These are phyloP conservation scores for Rhododendron griersonianum DNA, from an alignment of 148 eudicot species.

Conservation along the genomic window DNA sequence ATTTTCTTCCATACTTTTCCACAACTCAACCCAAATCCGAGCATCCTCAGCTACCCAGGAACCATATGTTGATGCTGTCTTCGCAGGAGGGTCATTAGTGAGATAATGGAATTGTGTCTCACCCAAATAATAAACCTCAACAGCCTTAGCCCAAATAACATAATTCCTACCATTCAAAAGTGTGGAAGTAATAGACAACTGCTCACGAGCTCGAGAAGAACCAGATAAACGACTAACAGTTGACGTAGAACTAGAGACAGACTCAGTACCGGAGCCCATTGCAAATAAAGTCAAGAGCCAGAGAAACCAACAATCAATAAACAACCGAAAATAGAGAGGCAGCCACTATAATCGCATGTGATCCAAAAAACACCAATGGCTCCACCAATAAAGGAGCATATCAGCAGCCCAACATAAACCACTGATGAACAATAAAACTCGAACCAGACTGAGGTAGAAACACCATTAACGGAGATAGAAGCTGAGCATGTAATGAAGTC, in stretches of 20 bases:
- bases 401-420: too few relatives aligned
- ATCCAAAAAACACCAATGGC: too few relatives aligned
- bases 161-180: neutral
- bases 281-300: neutral
- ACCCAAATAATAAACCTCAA: neutral
- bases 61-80: neutral
- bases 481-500: too few relatives aligned
- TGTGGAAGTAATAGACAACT: neutral
- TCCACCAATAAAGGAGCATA: too few relatives aligned
- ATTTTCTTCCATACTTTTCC: neutral
- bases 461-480: too few relatives aligned
- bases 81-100: neutral
- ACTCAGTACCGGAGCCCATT: neutral
- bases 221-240: neutral
- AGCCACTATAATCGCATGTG: too few relatives aligned
- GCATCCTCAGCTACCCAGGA: neutral
- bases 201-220: neutral
- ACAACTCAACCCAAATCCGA: neutral
- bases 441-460: too few relatives aligned
- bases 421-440: too few relatives aligned
- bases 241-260: neutral
- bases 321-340: too few relatives aligned
- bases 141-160: neutral
- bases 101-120: neutral
- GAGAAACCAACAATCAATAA: neutral